Evolutionary conservation across 2,329 filamentous ascomycete species (phyloP), one percentile per base, ranked within the genome.

Genomic region (Alternaria conjuncta): DNA sequence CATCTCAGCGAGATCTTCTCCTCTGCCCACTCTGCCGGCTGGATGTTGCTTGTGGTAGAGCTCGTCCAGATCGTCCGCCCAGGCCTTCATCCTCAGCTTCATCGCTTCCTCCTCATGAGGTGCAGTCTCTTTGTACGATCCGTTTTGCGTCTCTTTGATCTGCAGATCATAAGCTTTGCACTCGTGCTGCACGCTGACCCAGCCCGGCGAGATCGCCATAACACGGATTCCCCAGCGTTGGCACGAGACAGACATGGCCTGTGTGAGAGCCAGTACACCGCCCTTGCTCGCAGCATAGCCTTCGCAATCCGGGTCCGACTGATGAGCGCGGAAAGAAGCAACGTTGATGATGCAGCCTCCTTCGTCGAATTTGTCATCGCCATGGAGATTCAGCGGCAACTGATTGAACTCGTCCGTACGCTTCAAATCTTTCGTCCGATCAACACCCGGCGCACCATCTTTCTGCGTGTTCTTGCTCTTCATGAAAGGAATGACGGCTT

Each of bases 271-370:
- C 13, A 85, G 68, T 15, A 86, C 68, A 0, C 84, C 84, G 4
- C 84, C 84, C 73, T 86, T 86, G 2, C 81, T 83, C 1, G 84
- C 78, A 2, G 82, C 81, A 60, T 86, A 86, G 1, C 79, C 80
- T 72, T 86, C 84, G 61, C 83, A 83, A 63, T 84, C 78, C 4
- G 80, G 78, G 70, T 86, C 84, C 28, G 80, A 80, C 76, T 85
- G 84, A 50, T 80, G 70, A 1, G 84, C 84, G 30, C 84, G 79
- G n/a, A 84, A 86, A 2, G 82, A 85, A 2, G 83, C 82, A 50
- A 86, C 79, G 67, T 85, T 80, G 51, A 86, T 76, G 46, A 78
- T 73, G 51, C 69, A 73, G 9, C 75, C 74, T 6, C 70, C 71
- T 53, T 73, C 70, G 28, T 73, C 70, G 15, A 69, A 49, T 18